These are phyloP conservation scores for Starmerella tilneyi DNA, from an alignment of 805 yeast genomes.

Conservation along the genomic window DNA sequence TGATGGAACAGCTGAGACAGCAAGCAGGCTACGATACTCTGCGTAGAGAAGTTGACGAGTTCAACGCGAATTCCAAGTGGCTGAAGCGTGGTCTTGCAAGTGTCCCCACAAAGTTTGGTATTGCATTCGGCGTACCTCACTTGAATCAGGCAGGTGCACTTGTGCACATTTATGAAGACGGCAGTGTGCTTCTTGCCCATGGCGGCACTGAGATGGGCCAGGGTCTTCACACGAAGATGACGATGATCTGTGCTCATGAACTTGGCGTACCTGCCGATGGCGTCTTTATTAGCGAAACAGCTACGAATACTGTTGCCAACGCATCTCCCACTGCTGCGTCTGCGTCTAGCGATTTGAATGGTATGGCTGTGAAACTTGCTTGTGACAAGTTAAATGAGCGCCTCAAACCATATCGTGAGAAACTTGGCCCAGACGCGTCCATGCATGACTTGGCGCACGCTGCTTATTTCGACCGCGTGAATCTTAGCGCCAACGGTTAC, in stretches of 20 bases:
- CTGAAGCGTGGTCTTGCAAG: slow-evolving; percentile 40
- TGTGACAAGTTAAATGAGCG: slow-evolving; percentile 39
- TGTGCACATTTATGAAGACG: slow-evolving; percentile 40
- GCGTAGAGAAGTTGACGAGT: slow-evolving; percentile 34
- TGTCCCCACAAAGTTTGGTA: slow-evolving; percentile 41
- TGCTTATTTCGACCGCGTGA: slow-evolving; percentile 39
- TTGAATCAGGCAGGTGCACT: slow-evolving; percentile 43
- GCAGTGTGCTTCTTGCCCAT: slow-evolving; percentile 38
- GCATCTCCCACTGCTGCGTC: slow-evolving; percentile 44
- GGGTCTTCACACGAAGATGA: slow-evolving; percentile 42
- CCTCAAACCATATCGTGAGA: slow-evolving; percentile 34
- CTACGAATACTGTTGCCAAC: slow-evolving; percentile 41
- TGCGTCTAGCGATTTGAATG: slow-evolving; percentile 41
- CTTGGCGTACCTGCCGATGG: slow-evolving; percentile 36
- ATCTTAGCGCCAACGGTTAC: slow-evolving; percentile 41
- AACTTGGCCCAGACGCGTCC: slow-evolving; percentile 33
- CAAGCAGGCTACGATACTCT: slow-evolving; percentile 33
- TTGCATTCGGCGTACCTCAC: slow-evolving; percentile 39
- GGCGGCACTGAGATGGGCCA: slow-evolving; percentile 47
- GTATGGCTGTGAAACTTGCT: slow-evolving; percentile 41
- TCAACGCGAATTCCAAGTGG: slow-evolving; percentile 37
- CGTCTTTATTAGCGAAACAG: slow-evolving; percentile 39
- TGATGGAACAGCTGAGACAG: slow-evolving; percentile 33
- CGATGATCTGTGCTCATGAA: slow-evolving; percentile 39
- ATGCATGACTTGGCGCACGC: slow-evolving; percentile 36